phyloP scores from a whole-genome alignment of 139 green algal genomes.

The Auxenochlorella pyrenoidosa region DNA sequence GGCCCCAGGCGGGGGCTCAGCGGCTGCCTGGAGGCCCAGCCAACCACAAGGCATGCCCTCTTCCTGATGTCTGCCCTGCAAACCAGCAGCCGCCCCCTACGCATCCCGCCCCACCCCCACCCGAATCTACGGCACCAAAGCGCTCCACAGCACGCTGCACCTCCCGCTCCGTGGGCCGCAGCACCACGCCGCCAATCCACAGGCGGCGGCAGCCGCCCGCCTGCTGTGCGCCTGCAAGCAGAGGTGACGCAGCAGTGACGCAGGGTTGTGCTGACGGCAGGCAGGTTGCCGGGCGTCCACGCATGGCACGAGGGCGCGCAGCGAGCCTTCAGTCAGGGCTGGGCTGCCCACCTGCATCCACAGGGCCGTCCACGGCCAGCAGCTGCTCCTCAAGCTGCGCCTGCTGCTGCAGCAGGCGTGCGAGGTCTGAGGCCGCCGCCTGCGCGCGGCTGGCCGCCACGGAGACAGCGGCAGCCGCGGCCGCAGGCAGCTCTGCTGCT shows the following conservation, averaged over 20 bases:
- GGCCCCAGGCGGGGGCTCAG: no score
- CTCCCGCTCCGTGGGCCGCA: neutral
- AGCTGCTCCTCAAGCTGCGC: neutral
- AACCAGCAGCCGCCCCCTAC: no score
- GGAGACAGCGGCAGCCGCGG: neutral
- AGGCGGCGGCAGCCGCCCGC: neutral
- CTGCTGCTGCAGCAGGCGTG: conserved; percentile 6
- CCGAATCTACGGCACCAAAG: neutral
- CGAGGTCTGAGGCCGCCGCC: neutral
- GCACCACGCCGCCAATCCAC: conserved; percentile 1
- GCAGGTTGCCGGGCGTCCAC: no score
- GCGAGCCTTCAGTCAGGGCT: no score
- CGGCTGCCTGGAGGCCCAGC: no score
- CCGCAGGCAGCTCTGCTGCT: neutral
- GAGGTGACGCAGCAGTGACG: neutral
- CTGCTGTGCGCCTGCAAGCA: neutral
- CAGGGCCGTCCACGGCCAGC: neutral
- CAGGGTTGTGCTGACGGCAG: no score
- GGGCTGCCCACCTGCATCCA: no score
- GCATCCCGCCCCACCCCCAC: neutral
- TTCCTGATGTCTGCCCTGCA: no score
- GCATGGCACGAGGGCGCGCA: no score
- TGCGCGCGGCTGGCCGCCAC: neutral
- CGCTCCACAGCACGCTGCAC: neutral
- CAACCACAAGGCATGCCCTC: no score